Percentiles rank a stretch among this genome's conserved stretches.
Conservation (phyloP, 805 yeast genomes). For the Spencermartinsiella europaea region DNA sequence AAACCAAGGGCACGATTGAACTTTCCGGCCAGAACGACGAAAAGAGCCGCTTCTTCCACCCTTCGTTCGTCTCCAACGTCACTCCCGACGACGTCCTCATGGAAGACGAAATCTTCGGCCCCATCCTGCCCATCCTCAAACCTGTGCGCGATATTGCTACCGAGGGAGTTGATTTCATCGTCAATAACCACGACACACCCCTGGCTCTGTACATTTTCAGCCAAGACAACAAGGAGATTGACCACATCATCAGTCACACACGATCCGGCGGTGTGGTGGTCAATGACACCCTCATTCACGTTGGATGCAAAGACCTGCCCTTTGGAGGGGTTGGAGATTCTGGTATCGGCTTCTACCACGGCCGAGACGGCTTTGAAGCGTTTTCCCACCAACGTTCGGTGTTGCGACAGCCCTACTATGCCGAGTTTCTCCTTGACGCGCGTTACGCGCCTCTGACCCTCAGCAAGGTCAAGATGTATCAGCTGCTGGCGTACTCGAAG, state of each 20-base stretch:
- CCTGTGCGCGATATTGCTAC: constrained; percentile 37
- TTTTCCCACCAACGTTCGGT: constrained; percentile 73
- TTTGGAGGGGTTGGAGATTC: constrained; percentile 90
- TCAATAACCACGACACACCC: constrained; percentile 61
- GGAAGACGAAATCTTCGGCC: constrained; percentile 79
- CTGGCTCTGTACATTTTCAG: constrained; percentile 73
- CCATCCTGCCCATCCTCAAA: constrained; percentile 66
- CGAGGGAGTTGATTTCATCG: constrained; percentile 33
- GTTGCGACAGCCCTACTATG: constrained; percentile 58
- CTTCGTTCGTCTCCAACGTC: constrained; percentile 67
- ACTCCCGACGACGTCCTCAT: constrained; percentile 63
- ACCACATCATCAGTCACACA: constrained; percentile 44
- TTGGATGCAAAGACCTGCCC: constrained; percentile 62
- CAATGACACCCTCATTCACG: constrained; percentile 71
- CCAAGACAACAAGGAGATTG: constrained; percentile 41
- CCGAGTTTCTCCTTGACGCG: constrained; percentile 50
- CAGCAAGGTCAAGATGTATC: constrained; percentile 27
- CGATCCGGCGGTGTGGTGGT: constrained; percentile 70
- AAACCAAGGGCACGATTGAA: constrained; percentile 46
- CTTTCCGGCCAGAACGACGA: constrained; percentile 37
- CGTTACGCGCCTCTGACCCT: constrained; percentile 61
- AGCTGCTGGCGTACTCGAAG: constrained; percentile 1
- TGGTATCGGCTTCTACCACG: constrained; percentile 82
- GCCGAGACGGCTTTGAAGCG: constrained; percentile 58
- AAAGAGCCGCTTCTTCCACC: constrained; percentile 45